Evolutionary conservation across 306 rosid genomes (phyloP), one percentile per base, ranked within the genome.

Genomic region (Pyrus pyrifolia): DNA sequence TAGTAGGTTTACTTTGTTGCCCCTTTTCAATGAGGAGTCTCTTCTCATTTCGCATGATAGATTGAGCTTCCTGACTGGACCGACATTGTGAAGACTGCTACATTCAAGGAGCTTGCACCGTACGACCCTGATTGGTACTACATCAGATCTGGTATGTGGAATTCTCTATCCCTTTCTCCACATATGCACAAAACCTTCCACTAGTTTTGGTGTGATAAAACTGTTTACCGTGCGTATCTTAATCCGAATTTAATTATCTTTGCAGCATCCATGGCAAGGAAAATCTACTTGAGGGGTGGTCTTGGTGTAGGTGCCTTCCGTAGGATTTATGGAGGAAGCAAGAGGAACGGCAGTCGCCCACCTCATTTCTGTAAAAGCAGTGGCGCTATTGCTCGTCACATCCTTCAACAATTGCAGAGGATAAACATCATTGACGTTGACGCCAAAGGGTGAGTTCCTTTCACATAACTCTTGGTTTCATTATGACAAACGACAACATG

Each of bases 91-190:
- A 91, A 91, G 83, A 91, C 97, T 42, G 97, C 87, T 3, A 81
- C 65, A 49, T 89, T 89, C 77, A 91, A 91, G 78, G 93, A 91
- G 33, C 75, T 91, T 49, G 92, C 97, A 45, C 97, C 97, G 0
- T 91, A 89, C 67, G 97, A 91, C 79, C 86, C 96, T 21, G 93
- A 91, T 71, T 91, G 97, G 97, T 91, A 91, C 46, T 91, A 40
- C 29, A 70, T 89, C 23, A 83, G 97, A 80, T 86, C 92, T 58
- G 93, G 96, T 91, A 62, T 71, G 46, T 71, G 70, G 84, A 75
- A 40, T 76, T 42, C 67, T 22, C 18, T 72, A 31, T 18, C 52
- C 40, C 29, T 35, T 35, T 40, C 49, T 10, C 6, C 40, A 17
- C 35, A 2, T 23, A 29, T 22, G 0, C 42, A 4, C 35, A 38